Evolutionary conservation across 1,284 basidiomycete genomes (phyloP), one percentile per base, ranked within the genome.

Genomic region (Lentinula novae-zelandiae): DNA sequence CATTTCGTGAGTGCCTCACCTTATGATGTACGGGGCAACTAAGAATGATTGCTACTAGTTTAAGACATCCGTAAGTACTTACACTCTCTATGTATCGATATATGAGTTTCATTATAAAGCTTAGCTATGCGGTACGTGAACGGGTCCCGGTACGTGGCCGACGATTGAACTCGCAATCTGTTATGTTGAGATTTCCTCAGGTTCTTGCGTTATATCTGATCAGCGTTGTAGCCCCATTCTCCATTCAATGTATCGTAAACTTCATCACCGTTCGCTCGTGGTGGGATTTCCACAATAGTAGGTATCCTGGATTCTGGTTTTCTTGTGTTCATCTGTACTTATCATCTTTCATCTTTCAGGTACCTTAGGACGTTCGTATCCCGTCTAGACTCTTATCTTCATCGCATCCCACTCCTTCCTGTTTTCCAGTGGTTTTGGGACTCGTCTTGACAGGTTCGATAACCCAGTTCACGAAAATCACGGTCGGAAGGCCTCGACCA

Each of bases 401-500:
- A 46, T 46, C 12, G 17, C 22, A 22, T 20, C n/a, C 8, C 9
- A 27, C 10, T 9, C 17, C 66, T 52, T 63, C 67, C 15, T 54
- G 55, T 20, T 33, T 53, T 62, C 10, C 64, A 92, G 92, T 94
- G 64, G 76, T 92, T 27, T 81, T 96, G 44, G 81, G 86, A 12
- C 80, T 93, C 51, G 79, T 87, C 4, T 77, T 96, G 51, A 89
- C 94, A 0, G 92, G 92, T 10, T 78, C 87, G 36, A 76, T 96
- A 49, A 97, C 96, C 0, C 90, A 96, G 70, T 80, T 95, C 60
- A 80, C 86, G 64, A 98, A 98, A 76, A 79, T 92, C 40, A 89
- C 89, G 0, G 95, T 96, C 20, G 96, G 96, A 38, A 84, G 96
- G 34, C 95, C 96, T 0, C 82, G 96, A 49, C 93, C 90, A 66